Base-by-base conservation (phyloP, 257 asterid genomes). In the Linderniella brevidens region DNA sequence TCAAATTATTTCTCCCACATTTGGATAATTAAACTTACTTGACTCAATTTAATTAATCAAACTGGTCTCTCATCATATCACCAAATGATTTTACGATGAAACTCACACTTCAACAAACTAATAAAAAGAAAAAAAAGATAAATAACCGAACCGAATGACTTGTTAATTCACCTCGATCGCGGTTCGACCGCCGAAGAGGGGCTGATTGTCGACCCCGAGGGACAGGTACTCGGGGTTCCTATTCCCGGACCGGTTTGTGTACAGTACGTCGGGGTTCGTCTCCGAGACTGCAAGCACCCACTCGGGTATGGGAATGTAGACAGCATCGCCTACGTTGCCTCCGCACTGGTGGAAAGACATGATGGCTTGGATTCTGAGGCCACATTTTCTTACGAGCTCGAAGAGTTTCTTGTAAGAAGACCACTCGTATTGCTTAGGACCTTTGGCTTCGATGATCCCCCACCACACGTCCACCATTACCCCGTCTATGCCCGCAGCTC, bases 401-500 rank as follows among this genome's bases (percentile, higher is more conserved):
- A 86, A 79, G 25, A 86, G 62, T 44, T 52, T 65, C 53, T 54
- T 63, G 72, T 82, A 82, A 8, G 93, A 74, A 44, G 69, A 71
- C 93, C 97, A 86, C 17, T 79, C 70, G 50, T 77, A 82, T 15
- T 60, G 68, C 36, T 67, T 70, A 0, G 93, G 87, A 4, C 72
- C 87, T 48, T 65, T 55, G 49, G 68, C 60, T 56, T 86, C 97
- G 9, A 75, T 55, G 3, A 82, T 71, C 7, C 97, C 92, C 93
- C 97, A 82, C 94, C 97, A 79, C 15, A 86, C 86, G 52, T 86
- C 96, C 45, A 86, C 94, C 96, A 82, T 86, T 17, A 86, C 69
- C 13, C 96, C 94, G 45, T 86, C 96, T 0, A 79, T 76, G 11
- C 68, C 94, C 4, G 76, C 92, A 17, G 57, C 61, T 16, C 53